Evolutionary conservation across 257 asterid species (phyloP).

Genomic region (Scutellaria minor): DNA sequence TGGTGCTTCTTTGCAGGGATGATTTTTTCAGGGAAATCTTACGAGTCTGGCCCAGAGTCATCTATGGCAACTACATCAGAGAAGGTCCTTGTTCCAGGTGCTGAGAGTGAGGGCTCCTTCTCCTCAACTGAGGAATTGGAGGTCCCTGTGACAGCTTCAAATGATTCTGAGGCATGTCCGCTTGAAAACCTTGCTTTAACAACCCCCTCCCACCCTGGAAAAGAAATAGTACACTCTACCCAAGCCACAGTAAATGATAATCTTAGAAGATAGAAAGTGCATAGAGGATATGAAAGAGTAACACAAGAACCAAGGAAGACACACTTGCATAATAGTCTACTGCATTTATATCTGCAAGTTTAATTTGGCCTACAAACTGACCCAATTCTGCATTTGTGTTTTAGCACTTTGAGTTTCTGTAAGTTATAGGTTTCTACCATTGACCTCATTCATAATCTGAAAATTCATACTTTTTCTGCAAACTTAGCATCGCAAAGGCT

Average conservation of each 20-base stretch:
- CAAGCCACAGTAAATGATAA: conserved; percentile 3
- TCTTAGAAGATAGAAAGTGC: neutral
- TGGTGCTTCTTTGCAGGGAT: conserved; percentile 65
- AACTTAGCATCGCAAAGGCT: neutral
- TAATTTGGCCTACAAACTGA: conserved; percentile 4
- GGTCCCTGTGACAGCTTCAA: conserved; percentile 47
- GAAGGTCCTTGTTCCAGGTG: conserved; percentile 84
- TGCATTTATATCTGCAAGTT: conserved; percentile 17
- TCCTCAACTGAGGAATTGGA: conserved; percentile 49
- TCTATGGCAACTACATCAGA: conserved; percentile 67
- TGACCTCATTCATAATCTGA: conserved; percentile 1
- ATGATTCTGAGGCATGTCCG: conserved; percentile 60
- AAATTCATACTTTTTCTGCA: conserved; percentile 6
- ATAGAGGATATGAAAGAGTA: conserved; percentile 1
- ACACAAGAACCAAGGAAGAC: neutral
- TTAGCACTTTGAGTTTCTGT: conserved; percentile 22
- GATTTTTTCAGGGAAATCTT: conserved; percentile 59
- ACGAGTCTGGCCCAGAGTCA: conserved; percentile 58
- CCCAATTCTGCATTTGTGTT: neutral
- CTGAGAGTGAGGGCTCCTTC: conserved; percentile 52
- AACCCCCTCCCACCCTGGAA: neutral
- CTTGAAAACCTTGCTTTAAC: conserved; percentile 19
- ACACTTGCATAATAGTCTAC: neutral
- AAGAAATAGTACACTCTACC: neutral
- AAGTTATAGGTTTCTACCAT: neutral